These are phyloP conservation scores for Multifurca ochricompacta DNA, from an alignment of 768 basidiomycete species.

Conservation along the genomic window DNA sequence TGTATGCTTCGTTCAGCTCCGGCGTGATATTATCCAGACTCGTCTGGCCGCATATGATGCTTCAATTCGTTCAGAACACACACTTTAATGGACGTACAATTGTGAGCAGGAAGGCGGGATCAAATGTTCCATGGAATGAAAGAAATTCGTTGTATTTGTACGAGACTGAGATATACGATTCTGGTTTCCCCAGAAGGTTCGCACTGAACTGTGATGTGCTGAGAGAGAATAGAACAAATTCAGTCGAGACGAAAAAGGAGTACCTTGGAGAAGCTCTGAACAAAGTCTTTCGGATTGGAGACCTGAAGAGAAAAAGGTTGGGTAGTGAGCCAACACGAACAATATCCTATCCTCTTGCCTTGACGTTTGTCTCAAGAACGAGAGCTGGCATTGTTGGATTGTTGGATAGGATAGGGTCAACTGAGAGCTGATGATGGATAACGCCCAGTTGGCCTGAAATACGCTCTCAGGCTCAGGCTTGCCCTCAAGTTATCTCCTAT, in stretches of 20 bases:
- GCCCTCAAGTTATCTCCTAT: no score
- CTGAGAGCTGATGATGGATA: background rate
- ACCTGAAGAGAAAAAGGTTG: background rate
- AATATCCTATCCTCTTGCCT: background rate
- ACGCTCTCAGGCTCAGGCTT: no score
- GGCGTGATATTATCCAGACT: conserved; percentile 50
- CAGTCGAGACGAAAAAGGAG: background rate
- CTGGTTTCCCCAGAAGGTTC: conserved; percentile 45
- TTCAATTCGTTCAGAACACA: background rate
- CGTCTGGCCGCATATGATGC: conserved; percentile 30
- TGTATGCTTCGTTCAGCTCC: conserved; percentile 43
- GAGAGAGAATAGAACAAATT: background rate
- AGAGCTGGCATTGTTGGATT: conserved; percentile 13
- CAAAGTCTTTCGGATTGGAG: conserved; percentile 3
- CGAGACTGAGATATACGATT: conserved; percentile 44
- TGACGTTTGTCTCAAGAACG: conserved; percentile 16
- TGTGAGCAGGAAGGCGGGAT: conserved; percentile 53
- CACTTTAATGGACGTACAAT: conserved; percentile 41
- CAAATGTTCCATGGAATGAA: conserved; percentile 53
- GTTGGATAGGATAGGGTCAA: background rate
- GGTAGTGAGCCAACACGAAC: background rate
- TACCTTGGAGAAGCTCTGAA: conserved; percentile 17
- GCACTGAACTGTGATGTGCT: conserved; percentile 40
- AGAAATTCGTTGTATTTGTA: conserved; percentile 52
- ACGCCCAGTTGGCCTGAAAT: no score